These are phyloP conservation scores for Chaetomium sp. DNA, from an alignment of 2,329 filamentous ascomycete species.

Conservation along the genomic window DNA sequence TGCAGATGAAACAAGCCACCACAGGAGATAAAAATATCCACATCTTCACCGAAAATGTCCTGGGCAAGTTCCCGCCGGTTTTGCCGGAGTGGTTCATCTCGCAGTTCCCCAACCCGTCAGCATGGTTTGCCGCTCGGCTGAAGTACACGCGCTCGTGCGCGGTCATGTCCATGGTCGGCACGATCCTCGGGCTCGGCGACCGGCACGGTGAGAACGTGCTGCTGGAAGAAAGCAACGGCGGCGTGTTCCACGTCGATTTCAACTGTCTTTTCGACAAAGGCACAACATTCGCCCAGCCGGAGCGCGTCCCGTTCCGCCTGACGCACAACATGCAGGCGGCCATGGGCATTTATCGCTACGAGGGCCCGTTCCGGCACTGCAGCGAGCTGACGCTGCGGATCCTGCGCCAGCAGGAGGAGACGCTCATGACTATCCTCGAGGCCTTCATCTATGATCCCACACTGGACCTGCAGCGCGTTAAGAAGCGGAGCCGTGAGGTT, in stretches of 20 bases:
- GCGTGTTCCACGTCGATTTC: conserved; percentile 96
- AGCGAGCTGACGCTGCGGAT: conserved; percentile 83
- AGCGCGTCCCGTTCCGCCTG: conserved; percentile 89
- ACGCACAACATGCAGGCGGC: conserved; percentile 99
- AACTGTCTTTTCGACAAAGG: conserved; percentile 99
- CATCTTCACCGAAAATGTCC: conserved; percentile 63
- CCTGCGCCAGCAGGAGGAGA: conserved; percentile 86
- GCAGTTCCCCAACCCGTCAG: conserved; percentile 84
- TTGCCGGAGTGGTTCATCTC: conserved; percentile 94
- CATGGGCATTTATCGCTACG: conserved; percentile 90
- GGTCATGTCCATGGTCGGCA: conserved; percentile 99
- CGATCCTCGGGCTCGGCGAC: conserved; percentile 87
- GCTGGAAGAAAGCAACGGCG: conserved; percentile 87
- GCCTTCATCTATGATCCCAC: conserved; percentile 97
- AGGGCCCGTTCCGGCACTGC: conserved; percentile 85
- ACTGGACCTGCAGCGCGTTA: conserved; percentile 75
- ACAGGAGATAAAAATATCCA: conserved; percentile 52
- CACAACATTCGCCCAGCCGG: conserved; percentile 87
- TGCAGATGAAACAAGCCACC: conserved; percentile 58
- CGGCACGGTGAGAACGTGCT: conserved; percentile 96
- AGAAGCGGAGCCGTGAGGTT: conserved; percentile 48
- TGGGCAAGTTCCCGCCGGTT: conserved; percentile 68
- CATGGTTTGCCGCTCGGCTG: conserved; percentile 85
- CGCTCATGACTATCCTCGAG: conserved; percentile 93
- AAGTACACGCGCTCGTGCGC: conserved; percentile 89